Base-by-base conservation (phyloP, 805 yeast genomes). In the Yarrowia osloensis region DNA sequence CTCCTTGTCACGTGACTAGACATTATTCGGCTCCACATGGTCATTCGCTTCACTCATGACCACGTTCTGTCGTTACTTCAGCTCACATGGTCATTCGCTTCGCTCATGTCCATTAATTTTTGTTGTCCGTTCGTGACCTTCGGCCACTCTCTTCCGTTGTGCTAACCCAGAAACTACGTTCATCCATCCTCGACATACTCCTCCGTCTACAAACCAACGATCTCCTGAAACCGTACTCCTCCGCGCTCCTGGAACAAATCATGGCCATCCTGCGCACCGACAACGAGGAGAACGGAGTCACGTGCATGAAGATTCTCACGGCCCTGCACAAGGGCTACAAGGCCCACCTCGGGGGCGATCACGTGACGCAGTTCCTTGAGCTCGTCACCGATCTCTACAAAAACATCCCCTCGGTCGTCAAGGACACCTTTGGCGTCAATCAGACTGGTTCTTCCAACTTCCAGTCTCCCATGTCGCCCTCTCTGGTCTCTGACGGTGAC, bases 241-340 rank as follows among this genome's bases (percentile, higher is more conserved):
- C 79, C 37, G 81, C 81, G 40, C 82, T 91, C 21, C 79, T 90
- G 72, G 87, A 85, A 39, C 78, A 82, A 11, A 78, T 94, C 66
- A 85, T 87, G 72, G 76, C 80, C 24, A 79, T 89, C 15, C 80
- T 94, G 68, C 85, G 84, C 21, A 81, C 79, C 17, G 99, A 96
- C 74, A 95, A 95, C 75, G 99, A 96, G 76, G 98, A 93, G 69
- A 95, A 95, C 75, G 98, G 98, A 62, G 91, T 92, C 0, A 81
- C 91, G 63, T 89, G 96, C 76, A 86, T 95, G 89, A 92, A 91
- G 74, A 88, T 91, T 67, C 82, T 93, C 61, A 91, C 98, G 19
- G 85, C 89, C 33, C 79, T 94, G 57, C 97, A 93, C 79, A 89
- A 95, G 75, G 85, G 93, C 1, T 94, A 89, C 79, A 94, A 91